Percentiles rank a stretch among this genome's conserved stretches.
phyloP scores from a whole-genome alignment of 345 rosid species.

The Brassica juncea region DNA sequence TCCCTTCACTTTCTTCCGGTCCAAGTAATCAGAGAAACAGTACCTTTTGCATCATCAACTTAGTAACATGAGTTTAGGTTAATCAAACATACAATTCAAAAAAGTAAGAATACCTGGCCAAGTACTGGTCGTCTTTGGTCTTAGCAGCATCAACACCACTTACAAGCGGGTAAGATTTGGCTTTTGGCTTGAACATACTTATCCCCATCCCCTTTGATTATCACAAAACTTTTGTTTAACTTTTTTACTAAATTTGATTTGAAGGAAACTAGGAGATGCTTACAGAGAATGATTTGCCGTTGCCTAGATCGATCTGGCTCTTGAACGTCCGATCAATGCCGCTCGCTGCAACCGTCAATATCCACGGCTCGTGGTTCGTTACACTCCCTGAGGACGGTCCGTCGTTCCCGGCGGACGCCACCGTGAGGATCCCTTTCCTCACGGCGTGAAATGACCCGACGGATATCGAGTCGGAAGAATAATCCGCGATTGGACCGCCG shows the following conservation, averaged over 20 bases:
- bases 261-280: slow-evolving; percentile 22
- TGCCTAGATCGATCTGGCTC: slow-evolving; percentile 67
- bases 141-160: slow-evolving; percentile 67
- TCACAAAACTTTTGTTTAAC: no score
- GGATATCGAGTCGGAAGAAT: slow-evolving; percentile 55
- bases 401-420: slow-evolving; percentile 75
- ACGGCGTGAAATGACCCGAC: slow-evolving; percentile 82
- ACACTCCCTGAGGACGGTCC: slow-evolving; percentile 60
- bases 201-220: slow-evolving; percentile 61
- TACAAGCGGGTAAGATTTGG: slow-evolving; percentile 65
- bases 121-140: slow-evolving; percentile 34
- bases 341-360: slow-evolving; percentile 84
- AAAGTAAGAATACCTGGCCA: slow-evolving; percentile 51
- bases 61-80: background rate
- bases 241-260: background rate
- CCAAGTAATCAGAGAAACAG: slow-evolving; percentile 59
- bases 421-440: slow-evolving; percentile 79
- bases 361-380: slow-evolving; percentile 84
- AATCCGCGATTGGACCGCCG: slow-evolving; percentile 52
- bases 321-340: slow-evolving; percentile 69
- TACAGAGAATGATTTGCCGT: slow-evolving; percentile 59
- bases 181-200: slow-evolving; percentile 54
- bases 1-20: slow-evolving; percentile 69
- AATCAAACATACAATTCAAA: background rate
- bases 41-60: slow-evolving; percentile 41